Conservation (phyloP, 2,329 filamentous ascomycete genomes). For the Trichothecium roseum region DNA sequence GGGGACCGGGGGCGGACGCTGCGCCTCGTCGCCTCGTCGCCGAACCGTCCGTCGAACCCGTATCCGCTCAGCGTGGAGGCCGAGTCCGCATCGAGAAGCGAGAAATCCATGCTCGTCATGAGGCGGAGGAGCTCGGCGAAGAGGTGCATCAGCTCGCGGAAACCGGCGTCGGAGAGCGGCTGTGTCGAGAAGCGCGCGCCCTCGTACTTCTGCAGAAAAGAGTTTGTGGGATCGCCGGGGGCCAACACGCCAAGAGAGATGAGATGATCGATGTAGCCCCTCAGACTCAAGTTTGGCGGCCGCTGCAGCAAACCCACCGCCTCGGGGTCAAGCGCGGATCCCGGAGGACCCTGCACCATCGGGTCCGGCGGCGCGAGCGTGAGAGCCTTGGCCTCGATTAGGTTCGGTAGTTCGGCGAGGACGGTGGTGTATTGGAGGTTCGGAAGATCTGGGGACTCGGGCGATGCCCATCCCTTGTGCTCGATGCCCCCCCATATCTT, state of each 20-base stretch:
- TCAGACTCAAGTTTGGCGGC: constrained; percentile 59
- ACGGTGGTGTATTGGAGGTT: constrained; percentile 78
- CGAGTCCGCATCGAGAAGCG: constrained; percentile 30
- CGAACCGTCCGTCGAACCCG: constrained; percentile 27
- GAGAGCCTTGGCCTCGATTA: constrained; percentile 90
- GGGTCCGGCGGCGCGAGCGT: constrained; percentile 59
- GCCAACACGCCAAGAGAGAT: constrained; percentile 51
- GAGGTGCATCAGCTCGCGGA: constrained; percentile 69
- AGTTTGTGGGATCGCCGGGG: constrained; percentile 31
- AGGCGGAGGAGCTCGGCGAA: constrained; percentile 72
- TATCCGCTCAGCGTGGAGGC: constrained; percentile 5
- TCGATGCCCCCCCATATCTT: constrained; percentile 66
- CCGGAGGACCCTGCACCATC: constrained; percentile 21
- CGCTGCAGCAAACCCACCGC: constrained; percentile 64
- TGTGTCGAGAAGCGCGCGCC: constrained; percentile 69
- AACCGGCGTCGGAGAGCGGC: constrained; percentile 58
- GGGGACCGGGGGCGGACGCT: constrained; percentile 23
- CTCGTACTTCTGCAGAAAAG: constrained; percentile 73
- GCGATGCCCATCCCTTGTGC: constrained; percentile 83
- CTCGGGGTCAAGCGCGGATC: constrained; percentile 48
- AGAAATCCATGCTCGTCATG: constrained; percentile 57
- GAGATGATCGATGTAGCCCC: constrained; percentile 69
- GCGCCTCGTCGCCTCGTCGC: constrained; percentile 30
- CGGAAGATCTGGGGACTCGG: constrained; percentile 61
- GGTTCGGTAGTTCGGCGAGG: constrained; percentile 71